A percentile compares a stretch with the other conserved stretches of the same genome.
These are phyloP conservation scores for Xylariaceae sp. DNA, from an alignment of 2,329 filamentous ascomycete genomes.

Conservation along the genomic window DNA sequence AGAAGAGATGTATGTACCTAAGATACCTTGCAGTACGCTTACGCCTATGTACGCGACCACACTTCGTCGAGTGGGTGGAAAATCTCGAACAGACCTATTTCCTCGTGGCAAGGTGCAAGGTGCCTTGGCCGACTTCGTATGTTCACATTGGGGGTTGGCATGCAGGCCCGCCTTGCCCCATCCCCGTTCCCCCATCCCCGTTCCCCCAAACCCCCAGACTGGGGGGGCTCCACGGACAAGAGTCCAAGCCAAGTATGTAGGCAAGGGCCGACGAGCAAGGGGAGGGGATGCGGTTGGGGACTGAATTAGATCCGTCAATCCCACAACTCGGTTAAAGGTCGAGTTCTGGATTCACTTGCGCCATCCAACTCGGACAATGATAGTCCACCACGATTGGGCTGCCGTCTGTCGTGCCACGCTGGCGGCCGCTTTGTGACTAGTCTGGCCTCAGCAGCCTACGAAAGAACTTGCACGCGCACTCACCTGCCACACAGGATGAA, in stretches of 20 bases:
- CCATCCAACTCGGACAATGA: slow-evolving; percentile 1
- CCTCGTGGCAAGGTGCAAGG: slow-evolving; percentile 17
- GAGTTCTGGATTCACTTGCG: slow-evolving; percentile 17
- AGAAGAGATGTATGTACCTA: slow-evolving; percentile 14
- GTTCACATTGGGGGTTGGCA: neutral
- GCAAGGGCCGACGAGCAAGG: too few relatives aligned
- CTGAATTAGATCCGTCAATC: slow-evolving; percentile 10
- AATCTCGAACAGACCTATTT: slow-evolving; percentile 19
- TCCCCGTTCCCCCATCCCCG: slow-evolving; percentile 10
- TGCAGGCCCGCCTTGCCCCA: slow-evolving; percentile 19
- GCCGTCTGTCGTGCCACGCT: neutral
- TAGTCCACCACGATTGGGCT: slow-evolving; percentile 3
- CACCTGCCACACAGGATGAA: slow-evolving; percentile 4
- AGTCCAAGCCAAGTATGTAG: too few relatives aligned
- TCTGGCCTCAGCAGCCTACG: slow-evolving; percentile 11
- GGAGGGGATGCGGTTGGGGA: slow-evolving; percentile 4
- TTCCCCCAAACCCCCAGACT: slow-evolving; percentile 9
- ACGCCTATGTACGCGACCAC: slow-evolving; percentile 3
- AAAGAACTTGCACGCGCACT: slow-evolving; percentile 6
- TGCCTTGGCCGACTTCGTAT: neutral
- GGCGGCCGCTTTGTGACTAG: neutral
- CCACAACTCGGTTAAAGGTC: slow-evolving; percentile 18
- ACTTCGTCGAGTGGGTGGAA: slow-evolving; percentile 8
- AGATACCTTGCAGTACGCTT: slow-evolving; percentile 11
- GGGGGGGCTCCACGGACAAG: slow-evolving; percentile 14